Evolutionary conservation across 2,329 filamentous ascomycete species (phyloP).

Genomic region (Diatrype stigma): DNA sequence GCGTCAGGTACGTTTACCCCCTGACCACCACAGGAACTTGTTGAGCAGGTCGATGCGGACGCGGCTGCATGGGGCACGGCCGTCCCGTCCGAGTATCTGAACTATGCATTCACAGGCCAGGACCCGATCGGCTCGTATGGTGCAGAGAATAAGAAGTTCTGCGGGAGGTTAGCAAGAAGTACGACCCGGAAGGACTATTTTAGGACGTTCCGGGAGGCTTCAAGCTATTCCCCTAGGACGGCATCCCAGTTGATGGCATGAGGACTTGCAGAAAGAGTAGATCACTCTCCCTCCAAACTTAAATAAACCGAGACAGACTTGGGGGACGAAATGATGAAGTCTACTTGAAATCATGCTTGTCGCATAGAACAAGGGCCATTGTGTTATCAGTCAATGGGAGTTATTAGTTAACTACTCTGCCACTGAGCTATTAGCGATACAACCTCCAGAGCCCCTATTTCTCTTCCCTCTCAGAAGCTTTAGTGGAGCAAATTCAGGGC

Average conservation of each 20-base stretch:
- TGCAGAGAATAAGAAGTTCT: slow-evolving; percentile 8
- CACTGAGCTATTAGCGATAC: too few relatives aligned
- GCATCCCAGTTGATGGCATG: not conserved
- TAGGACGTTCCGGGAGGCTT: slow-evolving; percentile 18
- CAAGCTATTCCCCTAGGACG: slow-evolving; percentile 8
- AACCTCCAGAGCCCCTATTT: too few relatives aligned
- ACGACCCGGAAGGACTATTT: slow-evolving; percentile 23
- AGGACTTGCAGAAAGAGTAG: not conserved
- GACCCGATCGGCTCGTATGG: slow-evolving; percentile 15
- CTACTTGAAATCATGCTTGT: too few relatives aligned
- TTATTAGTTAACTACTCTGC: too few relatives aligned
- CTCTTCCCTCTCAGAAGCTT: too few relatives aligned
- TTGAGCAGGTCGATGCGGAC: slow-evolving; percentile 6
- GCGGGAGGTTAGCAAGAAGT: slow-evolving; percentile 16
- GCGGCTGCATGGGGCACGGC: slow-evolving; percentile 1
- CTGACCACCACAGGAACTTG: not conserved
- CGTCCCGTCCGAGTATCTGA: slow-evolving; percentile 13
- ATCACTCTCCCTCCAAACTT: too few relatives aligned
- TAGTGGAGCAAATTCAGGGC: too few relatives aligned
- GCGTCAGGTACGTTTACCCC: not conserved
- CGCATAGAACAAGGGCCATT: too few relatives aligned
- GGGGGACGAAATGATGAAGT: too few relatives aligned
- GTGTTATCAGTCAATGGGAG: too few relatives aligned
- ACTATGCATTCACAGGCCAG: slow-evolving; percentile 16
- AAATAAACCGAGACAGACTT: too few relatives aligned